A percentile compares a stretch with the other conserved stretches of the same genome.
Conservation (phyloP, 2,329 filamentous ascomycete species). For the Fusarium papillatum region DNA sequence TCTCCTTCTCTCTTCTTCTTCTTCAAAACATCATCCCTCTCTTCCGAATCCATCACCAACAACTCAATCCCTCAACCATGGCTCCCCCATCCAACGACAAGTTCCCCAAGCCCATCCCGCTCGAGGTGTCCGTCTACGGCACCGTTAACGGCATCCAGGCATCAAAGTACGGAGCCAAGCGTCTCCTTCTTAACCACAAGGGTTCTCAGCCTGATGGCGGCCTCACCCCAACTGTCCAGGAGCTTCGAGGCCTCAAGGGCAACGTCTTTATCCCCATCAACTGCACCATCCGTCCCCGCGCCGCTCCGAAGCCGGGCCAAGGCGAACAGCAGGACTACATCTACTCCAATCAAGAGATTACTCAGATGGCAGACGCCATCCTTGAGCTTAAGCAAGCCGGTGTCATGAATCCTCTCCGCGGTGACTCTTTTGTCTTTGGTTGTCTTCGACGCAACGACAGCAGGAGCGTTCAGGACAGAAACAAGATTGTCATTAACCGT, state of each 20-base stretch:
- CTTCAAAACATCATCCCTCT: background rate
- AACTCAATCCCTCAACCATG: conserved; percentile 12
- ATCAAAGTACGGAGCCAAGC: conserved; percentile 57
- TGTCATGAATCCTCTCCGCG: conserved; percentile 53
- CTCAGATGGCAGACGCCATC: conserved; percentile 58
- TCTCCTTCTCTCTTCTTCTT: background rate
- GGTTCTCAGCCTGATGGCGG: conserved; percentile 66
- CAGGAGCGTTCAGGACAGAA: background rate
- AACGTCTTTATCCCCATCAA: conserved; percentile 57
- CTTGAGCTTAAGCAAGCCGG: conserved; percentile 51
- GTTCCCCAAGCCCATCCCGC: conserved; percentile 41
- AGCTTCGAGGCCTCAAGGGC: conserved; percentile 50
- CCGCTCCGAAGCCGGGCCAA: conserved; percentile 20
- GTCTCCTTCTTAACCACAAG: conserved; percentile 67
- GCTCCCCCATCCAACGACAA: background rate
- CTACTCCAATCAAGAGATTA: conserved; percentile 60
- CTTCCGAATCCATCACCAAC: background rate
- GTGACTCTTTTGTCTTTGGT: conserved; percentile 72
- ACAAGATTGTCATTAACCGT: conserved; percentile 52
- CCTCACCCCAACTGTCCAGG: conserved; percentile 60
- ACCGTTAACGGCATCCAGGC: conserved; percentile 55
- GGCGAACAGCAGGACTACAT: conserved; percentile 58
- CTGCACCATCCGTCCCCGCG: conserved; percentile 68
- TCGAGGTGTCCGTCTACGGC: conserved; percentile 70
- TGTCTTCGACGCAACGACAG: conserved; percentile 48